phyloP scores from a whole-genome alignment of 306 rosid species.

The Amphicarpaea edgeworthii region DNA sequence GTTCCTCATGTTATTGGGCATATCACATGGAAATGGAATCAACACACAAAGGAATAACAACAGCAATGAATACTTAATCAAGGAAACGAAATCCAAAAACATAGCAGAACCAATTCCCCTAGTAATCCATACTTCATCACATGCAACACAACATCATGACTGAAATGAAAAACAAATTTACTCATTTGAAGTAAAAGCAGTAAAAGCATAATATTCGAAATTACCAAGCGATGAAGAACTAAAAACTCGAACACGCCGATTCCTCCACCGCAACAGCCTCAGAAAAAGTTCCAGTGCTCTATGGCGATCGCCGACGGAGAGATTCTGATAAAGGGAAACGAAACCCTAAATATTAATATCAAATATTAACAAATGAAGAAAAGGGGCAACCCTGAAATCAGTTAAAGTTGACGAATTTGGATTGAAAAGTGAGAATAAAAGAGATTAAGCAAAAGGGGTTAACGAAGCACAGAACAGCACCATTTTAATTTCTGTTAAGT shows the following conservation, averaged over 20 bases:
- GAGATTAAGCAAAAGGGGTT: background rate
- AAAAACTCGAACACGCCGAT: background rate
- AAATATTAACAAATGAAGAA: background rate
- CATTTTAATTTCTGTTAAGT: too few species aligned
- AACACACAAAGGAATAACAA: conserved; percentile 3
- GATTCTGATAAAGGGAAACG: background rate
- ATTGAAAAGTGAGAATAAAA: conserved; percentile 24
- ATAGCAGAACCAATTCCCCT: background rate
- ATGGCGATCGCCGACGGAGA: background rate
- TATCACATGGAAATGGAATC: background rate
- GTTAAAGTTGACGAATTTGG: conserved; percentile 8
- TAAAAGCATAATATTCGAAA: conserved; percentile 16
- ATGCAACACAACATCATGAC: conserved; percentile 17
- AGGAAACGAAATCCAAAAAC: background rate
- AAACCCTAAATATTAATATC: conserved; percentile 47
- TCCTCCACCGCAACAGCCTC: conserved; percentile 5
- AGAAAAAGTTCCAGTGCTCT: background rate
- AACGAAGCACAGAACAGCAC: background rate
- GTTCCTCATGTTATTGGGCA: conserved; percentile 18
- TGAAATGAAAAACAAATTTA: conserved; percentile 15
- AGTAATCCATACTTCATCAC: conserved; percentile 11
- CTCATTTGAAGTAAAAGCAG: conserved; percentile 25
- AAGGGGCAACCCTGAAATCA: conserved; percentile 38
- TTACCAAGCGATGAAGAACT: conserved; percentile 36
- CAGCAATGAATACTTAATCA: background rate